These are phyloP conservation scores for Dioscorea alata DNA, from an alignment of 106 monocot species.

Conservation along the genomic window DNA sequence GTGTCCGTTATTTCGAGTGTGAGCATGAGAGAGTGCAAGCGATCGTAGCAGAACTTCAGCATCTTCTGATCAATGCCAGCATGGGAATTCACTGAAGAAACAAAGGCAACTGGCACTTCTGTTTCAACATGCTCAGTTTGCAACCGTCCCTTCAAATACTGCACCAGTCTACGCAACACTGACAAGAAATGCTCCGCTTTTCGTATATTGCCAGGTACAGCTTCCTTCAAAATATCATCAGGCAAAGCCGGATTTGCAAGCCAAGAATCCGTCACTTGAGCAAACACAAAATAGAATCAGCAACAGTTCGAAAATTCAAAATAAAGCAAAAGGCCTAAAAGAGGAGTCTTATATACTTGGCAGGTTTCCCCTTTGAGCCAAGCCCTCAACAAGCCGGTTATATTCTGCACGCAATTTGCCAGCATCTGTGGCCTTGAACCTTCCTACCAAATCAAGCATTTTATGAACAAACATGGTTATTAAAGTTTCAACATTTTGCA, in stretches of 20 bases:
- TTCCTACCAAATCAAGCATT: slow-evolving; percentile 69
- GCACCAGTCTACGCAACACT: slow-evolving; percentile 77
- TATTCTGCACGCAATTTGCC: slow-evolving; percentile 80
- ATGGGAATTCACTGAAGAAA: slow-evolving; percentile 59
- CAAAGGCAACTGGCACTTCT: slow-evolving; percentile 81
- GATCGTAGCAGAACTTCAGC: slow-evolving; percentile 96
- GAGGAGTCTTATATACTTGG: slow-evolving; percentile 31
- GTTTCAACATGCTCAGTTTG: slow-evolving; percentile 91
- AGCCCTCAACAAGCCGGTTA: slow-evolving; percentile 89
- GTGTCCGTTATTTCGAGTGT: slow-evolving; percentile 97
- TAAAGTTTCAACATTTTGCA: too few species aligned
- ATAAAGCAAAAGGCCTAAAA: not conserved
- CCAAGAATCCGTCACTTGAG: slow-evolving; percentile 75
- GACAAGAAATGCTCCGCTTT: slow-evolving; percentile 85
- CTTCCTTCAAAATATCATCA: slow-evolving; percentile 93
- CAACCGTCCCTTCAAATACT: slow-evolving; percentile 77
- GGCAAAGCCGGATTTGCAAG: slow-evolving; percentile 91
- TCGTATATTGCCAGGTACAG: slow-evolving; percentile 86
- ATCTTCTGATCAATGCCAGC: slow-evolving; percentile 99
- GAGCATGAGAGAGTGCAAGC: slow-evolving; percentile 81
- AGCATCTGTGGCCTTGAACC: slow-evolving; percentile 99
- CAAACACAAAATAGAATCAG: slow-evolving; percentile 17
- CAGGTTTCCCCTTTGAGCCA: slow-evolving; percentile 94
- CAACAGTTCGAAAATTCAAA: not conserved
- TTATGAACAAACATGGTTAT: not conserved